Evolutionary conservation across 2,329 filamentous ascomycete species (phyloP), one percentile per base, ranked within the genome.

Genomic region (Sporothrix sp.): DNA sequence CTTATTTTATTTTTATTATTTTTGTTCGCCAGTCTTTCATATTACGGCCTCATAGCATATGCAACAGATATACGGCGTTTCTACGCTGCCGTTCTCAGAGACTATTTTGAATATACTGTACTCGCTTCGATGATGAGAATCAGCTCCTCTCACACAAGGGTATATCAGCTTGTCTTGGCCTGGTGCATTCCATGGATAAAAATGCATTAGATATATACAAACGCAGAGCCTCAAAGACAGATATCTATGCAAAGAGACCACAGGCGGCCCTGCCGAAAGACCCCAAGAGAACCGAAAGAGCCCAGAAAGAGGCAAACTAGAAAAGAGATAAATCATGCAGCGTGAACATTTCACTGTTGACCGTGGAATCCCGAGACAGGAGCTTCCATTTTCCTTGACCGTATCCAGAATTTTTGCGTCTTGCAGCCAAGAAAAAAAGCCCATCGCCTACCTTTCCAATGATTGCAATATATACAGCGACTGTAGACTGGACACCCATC

Each of bases 161-260:
- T 20, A 32, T 21, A 44, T 33, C 27, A 32, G 5, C 27, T 7
- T 32, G n/a, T n/a, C n/a, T n/a, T n/a, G n/a, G n/a, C n/a, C n/a
- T n/a, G n/a, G n/a, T n/a, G n/a, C n/a, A n/a, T n/a, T n/a, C n/a
- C n/a, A n/a, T n/a, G n/a, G n/a, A n/a, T n/a, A n/a, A n/a, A n/a
- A n/a, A n/a, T n/a, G n/a, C n/a, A n/a, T n/a, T 33, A 28, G 27
- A 21, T 20, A 18, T 35, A 39, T n/a, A n/a, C 46, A 38, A 32
- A 43, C 23, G 8, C n/a, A 47, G 27, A 37, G 28, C 1, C 40
- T 13, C 35, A 11, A 14, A 48, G 20, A 44, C 10, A 33, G 9
- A 30, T 57, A 55, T 57, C 54, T 37, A 53, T 48, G 46, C 48
- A 56, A 55, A 50, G 45, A 51, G 53, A 52, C 53, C 49, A 37